Evolutionary conservation across 2,329 filamentous ascomycete genomes (phyloP), one percentile per base, ranked within the genome.

Genomic region (Exutisphaerella laricina): DNA sequence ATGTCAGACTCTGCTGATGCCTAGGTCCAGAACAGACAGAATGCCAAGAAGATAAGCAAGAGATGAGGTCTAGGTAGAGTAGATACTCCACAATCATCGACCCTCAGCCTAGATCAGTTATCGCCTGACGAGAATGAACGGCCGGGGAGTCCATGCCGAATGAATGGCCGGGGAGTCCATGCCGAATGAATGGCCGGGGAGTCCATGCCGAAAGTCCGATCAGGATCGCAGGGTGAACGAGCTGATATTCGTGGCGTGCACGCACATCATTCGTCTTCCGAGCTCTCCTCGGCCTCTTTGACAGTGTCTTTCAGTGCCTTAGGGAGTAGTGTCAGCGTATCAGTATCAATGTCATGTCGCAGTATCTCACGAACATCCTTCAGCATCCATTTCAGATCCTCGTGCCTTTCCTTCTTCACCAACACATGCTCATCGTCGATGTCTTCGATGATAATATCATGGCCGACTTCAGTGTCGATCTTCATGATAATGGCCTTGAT

Each of bases 401-500:
- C 69, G 39, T 88, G 70, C 75, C 85, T 87, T 52, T 78, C 80
- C 57, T 83, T 82, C 65, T 88, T 87, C 43, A 89, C 77, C 3
- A 90, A 72, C 1, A 88, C 71, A 45, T 83, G 81, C 61, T 84
- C 77, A 46, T 89, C 85, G 65, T 89, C 85, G 1, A 89, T 75
- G 50, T 88, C 84, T 57, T 88, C 84, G 49, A 88, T 84, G 59
- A 90, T 85, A 62, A 80, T 86, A 51, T 82, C 79, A 64, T 88
- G 80, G 53, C 75, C 74, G 44, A 68, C 60, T 44, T 78, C 71
- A 56, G 71, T 77, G 65, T 90, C 82, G 54, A 90, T 85, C 58
- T 81, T 84, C 55, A 85, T 72, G 58, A 90, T 83, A 70, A 89
- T 88, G 50, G 85, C 84, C 67, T 88, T 89, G 74, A 90, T 88